Evolutionary conservation across 83 land plant genomes (phyloP).

Genomic region (Larix sibirica): DNA sequence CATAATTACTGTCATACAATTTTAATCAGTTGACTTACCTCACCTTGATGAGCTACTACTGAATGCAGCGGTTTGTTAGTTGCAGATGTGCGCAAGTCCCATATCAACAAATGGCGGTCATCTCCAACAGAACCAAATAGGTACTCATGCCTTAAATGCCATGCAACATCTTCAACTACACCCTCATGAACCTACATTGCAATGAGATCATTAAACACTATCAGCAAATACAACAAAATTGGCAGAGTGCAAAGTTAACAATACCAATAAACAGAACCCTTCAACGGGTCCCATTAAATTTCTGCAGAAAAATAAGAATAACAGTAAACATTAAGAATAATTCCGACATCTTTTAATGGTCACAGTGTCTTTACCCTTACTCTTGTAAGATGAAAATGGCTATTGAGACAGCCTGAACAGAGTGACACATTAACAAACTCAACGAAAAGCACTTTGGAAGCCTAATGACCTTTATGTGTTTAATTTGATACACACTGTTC

Average conservation of each 20-base stretch:
- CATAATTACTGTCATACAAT: background rate
- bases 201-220: background rate
- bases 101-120: conserved; percentile 82
- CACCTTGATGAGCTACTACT: conserved; percentile 72
- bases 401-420: too few species aligned
- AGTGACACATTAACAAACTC: too few species aligned
- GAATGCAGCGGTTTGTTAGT: conserved; percentile 60
- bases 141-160: conserved; percentile 84
- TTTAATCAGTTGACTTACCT: conserved; percentile 26
- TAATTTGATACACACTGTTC: too few species aligned
- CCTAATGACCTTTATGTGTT: too few species aligned
- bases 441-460: too few species aligned
- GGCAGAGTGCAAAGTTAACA: background rate
- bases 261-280: background rate
- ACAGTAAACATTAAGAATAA: background rate
- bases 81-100: conserved; percentile 73
- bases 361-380: too few species aligned
- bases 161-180: conserved; percentile 94
- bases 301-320: background rate
- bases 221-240: background rate
- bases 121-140: conserved; percentile 97
- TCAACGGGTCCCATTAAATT: background rate
- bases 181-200: conserved; percentile 72
- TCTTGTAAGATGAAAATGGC: too few species aligned
- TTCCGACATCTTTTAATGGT: background rate